phyloP scores from a whole-genome alignment of 257 asterid species.

The Plantago elongata region DNA sequence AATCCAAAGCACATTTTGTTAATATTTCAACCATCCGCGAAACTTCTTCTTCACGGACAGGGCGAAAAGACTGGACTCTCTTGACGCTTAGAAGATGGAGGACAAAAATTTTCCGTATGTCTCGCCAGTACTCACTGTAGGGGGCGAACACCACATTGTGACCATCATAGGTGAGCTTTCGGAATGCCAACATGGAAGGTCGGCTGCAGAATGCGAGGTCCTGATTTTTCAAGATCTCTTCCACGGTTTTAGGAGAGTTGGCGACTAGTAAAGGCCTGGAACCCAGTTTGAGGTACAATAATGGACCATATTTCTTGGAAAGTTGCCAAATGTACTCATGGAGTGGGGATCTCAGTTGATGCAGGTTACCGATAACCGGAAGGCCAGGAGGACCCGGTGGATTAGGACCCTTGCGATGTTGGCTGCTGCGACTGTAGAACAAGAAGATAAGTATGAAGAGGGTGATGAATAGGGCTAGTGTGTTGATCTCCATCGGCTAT shows the following conservation, averaged over 20 bases:
- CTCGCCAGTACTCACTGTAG: slow-evolving; percentile 24
- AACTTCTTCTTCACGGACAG: slow-evolving; percentile 19
- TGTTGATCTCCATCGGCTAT: too few relatives aligned
- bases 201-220: slow-evolving; percentile 22
- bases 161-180: slow-evolving; percentile 19
- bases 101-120: slow-evolving; percentile 17
- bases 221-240: slow-evolving; percentile 21
- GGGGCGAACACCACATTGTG: slow-evolving; percentile 25
- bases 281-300: slow-evolving; percentile 22
- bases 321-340: slow-evolving; percentile 19
- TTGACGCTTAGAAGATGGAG: slow-evolving; percentile 24
- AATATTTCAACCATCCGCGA: neutral
- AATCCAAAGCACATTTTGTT: neutral
- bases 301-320: slow-evolving; percentile 30
- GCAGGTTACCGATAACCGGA: slow-evolving; percentile 24
- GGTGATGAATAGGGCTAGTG: neutral
- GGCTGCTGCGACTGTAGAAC: neutral
- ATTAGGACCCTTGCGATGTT: neutral
- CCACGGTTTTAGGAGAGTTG: slow-evolving; percentile 23
- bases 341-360: slow-evolving; percentile 13
- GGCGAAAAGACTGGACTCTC: slow-evolving; percentile 18
- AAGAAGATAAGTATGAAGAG: neutral
- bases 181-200: slow-evolving; percentile 3
- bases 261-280: slow-evolving; percentile 23
- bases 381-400: slow-evolving; percentile 25